Percentiles rank a stretch among this genome's conserved stretches.
Conservation (phyloP, 2,329 filamentous ascomycete species). For the Clonostachys rhizophaga region DNA sequence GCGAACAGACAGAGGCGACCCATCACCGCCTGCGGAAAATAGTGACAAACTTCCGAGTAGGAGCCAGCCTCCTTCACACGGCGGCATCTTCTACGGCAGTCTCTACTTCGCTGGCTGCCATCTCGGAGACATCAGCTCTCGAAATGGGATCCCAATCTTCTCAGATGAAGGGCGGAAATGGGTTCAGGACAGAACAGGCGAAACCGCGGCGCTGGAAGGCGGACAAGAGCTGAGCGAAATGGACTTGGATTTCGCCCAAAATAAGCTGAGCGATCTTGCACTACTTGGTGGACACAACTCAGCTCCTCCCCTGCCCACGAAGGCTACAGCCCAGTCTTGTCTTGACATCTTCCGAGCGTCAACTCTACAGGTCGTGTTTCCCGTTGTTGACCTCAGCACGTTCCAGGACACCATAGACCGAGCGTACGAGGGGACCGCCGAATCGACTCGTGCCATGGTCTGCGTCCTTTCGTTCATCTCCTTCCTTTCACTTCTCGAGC, state of each 20-base stretch:
- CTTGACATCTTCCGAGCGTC: conserved; percentile 7
- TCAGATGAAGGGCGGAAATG: background rate
- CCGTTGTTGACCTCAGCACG: conserved; percentile 30
- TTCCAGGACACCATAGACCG: conserved; percentile 31
- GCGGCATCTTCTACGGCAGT: background rate
- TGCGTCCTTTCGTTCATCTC: conserved; percentile 38
- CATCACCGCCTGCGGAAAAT: too few relatives aligned
- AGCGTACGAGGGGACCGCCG: conserved; percentile 27
- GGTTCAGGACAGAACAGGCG: background rate
- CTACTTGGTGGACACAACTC: too few relatives aligned
- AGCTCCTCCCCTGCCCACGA: background rate
- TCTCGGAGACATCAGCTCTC: background rate
- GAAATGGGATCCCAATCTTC: background rate
- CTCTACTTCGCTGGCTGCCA: background rate
- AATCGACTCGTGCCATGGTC: conserved; percentile 20
- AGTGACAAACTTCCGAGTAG: too few relatives aligned
- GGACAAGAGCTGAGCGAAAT: background rate
- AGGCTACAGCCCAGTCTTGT: conserved; percentile 5
- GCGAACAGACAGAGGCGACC: too few relatives aligned
- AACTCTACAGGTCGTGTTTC: conserved; percentile 31
- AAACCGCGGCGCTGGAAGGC: background rate
- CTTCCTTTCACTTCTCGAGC: conserved; percentile 12
- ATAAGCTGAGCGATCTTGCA: background rate
- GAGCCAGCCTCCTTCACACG: too few relatives aligned
- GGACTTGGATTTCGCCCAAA: background rate